Percentiles rank a stretch among this genome's conserved stretches.
These are phyloP conservation scores for Talaromyces sp. DNA, from an alignment of 2,329 filamentous ascomycete genomes.

Conservation along the genomic window DNA sequence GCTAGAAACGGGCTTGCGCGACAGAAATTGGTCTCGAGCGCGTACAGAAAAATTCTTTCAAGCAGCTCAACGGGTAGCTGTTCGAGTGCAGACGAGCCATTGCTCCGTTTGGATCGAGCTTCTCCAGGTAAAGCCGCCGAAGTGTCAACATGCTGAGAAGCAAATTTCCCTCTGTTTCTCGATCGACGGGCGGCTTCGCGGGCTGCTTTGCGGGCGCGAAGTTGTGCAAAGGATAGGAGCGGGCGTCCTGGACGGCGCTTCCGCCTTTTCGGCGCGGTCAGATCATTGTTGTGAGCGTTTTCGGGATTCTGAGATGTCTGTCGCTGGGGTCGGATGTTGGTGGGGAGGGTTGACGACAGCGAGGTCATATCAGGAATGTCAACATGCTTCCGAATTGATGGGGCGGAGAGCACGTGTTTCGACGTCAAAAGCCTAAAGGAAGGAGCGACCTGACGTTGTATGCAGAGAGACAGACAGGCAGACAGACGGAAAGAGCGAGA, in stretches of 20 bases:
- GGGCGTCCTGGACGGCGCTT: slow-evolving; percentile 15
- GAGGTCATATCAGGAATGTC: not conserved
- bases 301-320: not conserved
- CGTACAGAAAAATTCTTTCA: slow-evolving; percentile 52
- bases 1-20: slow-evolving; percentile 42
- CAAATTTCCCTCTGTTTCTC: not conserved
- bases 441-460: not conserved
- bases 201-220: slow-evolving; percentile 6
- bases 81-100: slow-evolving; percentile 40
- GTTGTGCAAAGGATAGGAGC: slow-evolving; percentile 18
- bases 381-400: not conserved
- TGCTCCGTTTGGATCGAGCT: not conserved
- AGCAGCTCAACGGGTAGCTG: slow-evolving; percentile 50
- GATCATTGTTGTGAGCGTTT: not conserved
- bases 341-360: not conserved
- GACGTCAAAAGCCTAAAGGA: not conserved
- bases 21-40: slow-evolving; percentile 46
- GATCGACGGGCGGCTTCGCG: slow-evolving; percentile 6
- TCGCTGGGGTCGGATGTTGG: not conserved
- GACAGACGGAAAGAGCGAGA: too few relatives aligned
- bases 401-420: not conserved
- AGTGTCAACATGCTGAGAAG: not conserved
- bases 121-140: not conserved
- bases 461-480: not conserved
- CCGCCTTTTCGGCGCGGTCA: not conserved